Base-by-base conservation (phyloP, 495 filamentous ascomycete genomes). In the Schizothecium vesticola region DNA sequence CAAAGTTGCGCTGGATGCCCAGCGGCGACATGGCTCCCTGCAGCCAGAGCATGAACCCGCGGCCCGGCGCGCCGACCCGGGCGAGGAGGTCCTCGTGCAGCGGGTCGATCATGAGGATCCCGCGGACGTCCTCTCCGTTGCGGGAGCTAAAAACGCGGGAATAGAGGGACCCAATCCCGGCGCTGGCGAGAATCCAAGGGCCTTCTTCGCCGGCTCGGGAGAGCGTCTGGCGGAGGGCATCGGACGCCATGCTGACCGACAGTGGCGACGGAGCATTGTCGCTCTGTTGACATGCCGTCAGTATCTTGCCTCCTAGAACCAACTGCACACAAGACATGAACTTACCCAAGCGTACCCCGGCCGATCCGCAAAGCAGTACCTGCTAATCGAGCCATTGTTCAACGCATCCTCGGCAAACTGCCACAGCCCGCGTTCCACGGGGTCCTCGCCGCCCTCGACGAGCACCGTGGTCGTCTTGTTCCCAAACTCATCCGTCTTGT, bases 341-440 rank as follows among this genome's bases (percentile, higher is more conserved):
- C 78, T 73, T 73, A 81, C 95, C 88, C 91, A 97, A 43, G 84
- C 93, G 62, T 93, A 81, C 1, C 95, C 95, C 1, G 95, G 95
- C 23, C 95, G 90, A 73, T 99, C 95, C 80, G 91, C 96, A 78
- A 96, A 97, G 81, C 95, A 99, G 79, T 95, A 99, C 59, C 94
- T 89, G 61, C 79, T 75, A 68, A 99, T 95, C 28, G 87, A 89
- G 26, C 92, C 90, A 66, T 92, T 91, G 36, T 82, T 79, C 67
- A 90, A 84, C 0, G 89, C 86, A 68, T 85, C 81, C 59, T 86
- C 83, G 19, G 87, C 87, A 78, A 96, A 90, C 31, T 88, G 86
- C 78, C 91, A 89, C 61, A 97, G 79, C 21, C 86, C 84, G 72
- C 87, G 80, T 78, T 97, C 92, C n/a, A 91, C 88, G 0, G 95